Base-by-base conservation (phyloP, 169 alveolate genomes). In the Miamiensis avidus region DNA sequence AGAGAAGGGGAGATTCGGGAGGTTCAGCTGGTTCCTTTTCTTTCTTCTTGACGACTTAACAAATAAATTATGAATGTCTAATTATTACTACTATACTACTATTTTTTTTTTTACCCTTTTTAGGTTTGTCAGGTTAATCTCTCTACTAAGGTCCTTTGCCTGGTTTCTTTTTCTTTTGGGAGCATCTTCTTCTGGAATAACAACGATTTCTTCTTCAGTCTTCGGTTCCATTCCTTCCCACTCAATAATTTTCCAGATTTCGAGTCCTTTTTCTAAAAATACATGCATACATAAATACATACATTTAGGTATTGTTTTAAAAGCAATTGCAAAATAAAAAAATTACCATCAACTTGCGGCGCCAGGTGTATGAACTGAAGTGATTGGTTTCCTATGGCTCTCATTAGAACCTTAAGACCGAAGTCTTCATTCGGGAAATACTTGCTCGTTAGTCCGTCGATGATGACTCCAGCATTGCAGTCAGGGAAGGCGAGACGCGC, bases 381-480 rank as follows among this genome's bases (percentile, higher is more conserved):
- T 83, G 88, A 83, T 89, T 92, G 91, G 29, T 89, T 82, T 30
- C 93, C 91, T 4, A 93, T 84, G 33, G 93, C 95, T 29, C 89
- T 92, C 82, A 92, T 93, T 69, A 96, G 82, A 33, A 89, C 78
- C 82, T 96, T 95, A 28, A 95, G 65, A 0, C 89, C 87, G 30
- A 85, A 78, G 72, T 91, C 89, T 1, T 92, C 91, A 87, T 93
- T 91, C 32, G 91, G 93, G 88, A 91, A 91, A 82, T 93, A 89
- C 75, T 93, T 93, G 34, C 94, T 74, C 72, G 79, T 84, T 33
- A 96, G 82, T 87, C 94, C 94, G 88, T 97, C 99, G 86, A 95
- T 91, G 11, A 97, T 95, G 29, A 91, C 96, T 25, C 99, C 99
- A 31, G 97, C 96, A 33, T 94, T 93, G 86, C 99, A 97, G 84